Evolutionary conservation across 2,329 filamentous ascomycete species (phyloP).

Genomic region (Penicillium digitatum): DNA sequence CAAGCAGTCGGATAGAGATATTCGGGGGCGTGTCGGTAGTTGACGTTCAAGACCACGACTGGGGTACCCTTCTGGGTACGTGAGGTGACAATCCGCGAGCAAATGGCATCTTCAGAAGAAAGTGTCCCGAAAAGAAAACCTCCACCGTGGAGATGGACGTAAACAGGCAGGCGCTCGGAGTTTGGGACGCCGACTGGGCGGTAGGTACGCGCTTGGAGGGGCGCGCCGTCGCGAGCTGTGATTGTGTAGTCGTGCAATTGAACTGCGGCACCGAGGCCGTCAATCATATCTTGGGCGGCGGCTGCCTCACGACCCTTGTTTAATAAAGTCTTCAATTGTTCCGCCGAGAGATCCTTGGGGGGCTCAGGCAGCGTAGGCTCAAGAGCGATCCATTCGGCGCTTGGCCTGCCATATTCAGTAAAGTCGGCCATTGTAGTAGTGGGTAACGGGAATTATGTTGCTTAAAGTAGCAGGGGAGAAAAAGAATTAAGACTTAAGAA

Average conservation of each 20-base stretch:
- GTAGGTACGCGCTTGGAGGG: constrained; percentile 48
- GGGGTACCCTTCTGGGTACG: constrained; percentile 21
- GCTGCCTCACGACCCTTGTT: constrained; percentile 36
- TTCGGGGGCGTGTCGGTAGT: constrained; percentile 59
- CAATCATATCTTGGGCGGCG: constrained; percentile 31
- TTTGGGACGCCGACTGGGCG: constrained; percentile 35
- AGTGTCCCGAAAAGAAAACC: constrained; percentile 57
- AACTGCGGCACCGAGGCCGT: constrained; percentile 30
- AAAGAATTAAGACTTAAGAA: too few relatives aligned
- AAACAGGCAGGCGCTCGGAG: constrained; percentile 45
- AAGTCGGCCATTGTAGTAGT: constrained; percentile 34
- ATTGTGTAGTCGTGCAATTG: constrained; percentile 37
- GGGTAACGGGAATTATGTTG: background rate
- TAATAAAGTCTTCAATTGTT: constrained; percentile 23
- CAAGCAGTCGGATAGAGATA: constrained; percentile 51
- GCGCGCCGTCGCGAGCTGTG: constrained; percentile 45
- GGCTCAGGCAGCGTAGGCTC: constrained; percentile 32
- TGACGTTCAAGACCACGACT: constrained; percentile 52
- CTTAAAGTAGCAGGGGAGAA: background rate
- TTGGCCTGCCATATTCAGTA: constrained; percentile 41
- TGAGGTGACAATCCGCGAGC: constrained; percentile 45
- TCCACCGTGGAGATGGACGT: constrained; percentile 54
- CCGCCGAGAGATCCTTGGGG: constrained; percentile 18
- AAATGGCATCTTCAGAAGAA: constrained; percentile 51
- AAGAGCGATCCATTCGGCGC: constrained; percentile 46